phyloP scores from a whole-genome alignment of 495 filamentous ascomycete genomes.

The Antarctomyces pellizariae region DNA sequence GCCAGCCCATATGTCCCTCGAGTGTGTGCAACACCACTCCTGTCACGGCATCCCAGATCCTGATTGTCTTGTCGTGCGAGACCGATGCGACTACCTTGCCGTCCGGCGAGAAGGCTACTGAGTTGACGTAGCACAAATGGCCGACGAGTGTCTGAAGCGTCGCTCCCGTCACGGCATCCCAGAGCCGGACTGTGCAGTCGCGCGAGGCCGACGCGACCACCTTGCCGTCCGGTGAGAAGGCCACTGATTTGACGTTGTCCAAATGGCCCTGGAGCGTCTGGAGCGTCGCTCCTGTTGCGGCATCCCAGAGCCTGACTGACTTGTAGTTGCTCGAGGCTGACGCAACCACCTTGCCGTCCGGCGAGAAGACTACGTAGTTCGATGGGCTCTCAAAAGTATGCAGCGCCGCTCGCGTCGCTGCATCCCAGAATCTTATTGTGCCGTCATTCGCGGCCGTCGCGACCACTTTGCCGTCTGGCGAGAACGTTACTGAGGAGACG shows the following conservation, averaged over 20 bases:
- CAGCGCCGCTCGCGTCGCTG: constrained; percentile 24
- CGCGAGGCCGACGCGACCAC: constrained; percentile 5
- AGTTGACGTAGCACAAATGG: constrained; percentile 17
- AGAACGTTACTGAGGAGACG: constrained; percentile 15
- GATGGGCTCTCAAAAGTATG: constrained; percentile 10
- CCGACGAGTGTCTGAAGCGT: constrained; percentile 34
- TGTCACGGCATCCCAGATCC: constrained; percentile 9
- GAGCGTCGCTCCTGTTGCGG: constrained; percentile 10
- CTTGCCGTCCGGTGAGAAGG: constrained; percentile 17
- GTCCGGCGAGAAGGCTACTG: constrained; percentile 20
- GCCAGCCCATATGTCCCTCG: constrained; percentile 27
- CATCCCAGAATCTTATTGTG: constrained; percentile 10
- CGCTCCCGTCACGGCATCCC: constrained; percentile 15
- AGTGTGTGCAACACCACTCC: constrained; percentile 32
- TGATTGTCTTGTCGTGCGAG: constrained; percentile 5
- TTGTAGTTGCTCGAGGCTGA: constrained; percentile 4
- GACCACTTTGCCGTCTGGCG: constrained; percentile 13
- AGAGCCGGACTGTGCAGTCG: constrained; percentile 7
- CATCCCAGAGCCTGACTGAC: constrained; percentile 10
- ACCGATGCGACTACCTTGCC: constrained; percentile 8
- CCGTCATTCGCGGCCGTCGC: constrained; percentile 5
- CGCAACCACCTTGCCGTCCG: constrained; percentile 11
- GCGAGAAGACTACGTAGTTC: constrained; percentile 16
- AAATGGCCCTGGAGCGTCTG: constrained; percentile 11
- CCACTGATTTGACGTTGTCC: constrained; percentile 8